Conservation (phyloP, 176 grass and related monocot species). For the Oryza meridionalis region DNA sequence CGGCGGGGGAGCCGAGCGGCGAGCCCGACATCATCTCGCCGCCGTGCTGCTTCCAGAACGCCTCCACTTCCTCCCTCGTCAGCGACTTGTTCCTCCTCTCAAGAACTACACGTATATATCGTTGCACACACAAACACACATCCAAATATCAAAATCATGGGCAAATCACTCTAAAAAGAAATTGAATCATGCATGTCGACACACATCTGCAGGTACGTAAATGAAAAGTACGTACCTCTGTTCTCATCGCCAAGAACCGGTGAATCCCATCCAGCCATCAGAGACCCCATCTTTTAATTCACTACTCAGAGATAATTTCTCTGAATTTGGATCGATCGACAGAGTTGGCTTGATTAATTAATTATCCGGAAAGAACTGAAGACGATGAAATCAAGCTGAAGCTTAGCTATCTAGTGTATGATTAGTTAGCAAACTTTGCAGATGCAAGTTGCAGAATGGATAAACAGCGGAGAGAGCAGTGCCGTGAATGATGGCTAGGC, state of each 20-base stretch:
- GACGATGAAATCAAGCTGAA: background rate
- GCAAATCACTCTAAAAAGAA: background rate
- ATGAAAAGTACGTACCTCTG: constrained; percentile 39
- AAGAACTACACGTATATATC: constrained; percentile 43
- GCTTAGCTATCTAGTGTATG: background rate
- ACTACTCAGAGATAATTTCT: background rate
- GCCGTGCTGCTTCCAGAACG: constrained; percentile 63
- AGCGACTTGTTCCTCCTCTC: constrained; percentile 68
- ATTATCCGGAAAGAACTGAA: background rate
- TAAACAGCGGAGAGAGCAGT: background rate
- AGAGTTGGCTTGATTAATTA: background rate
- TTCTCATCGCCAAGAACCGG: constrained; percentile 38
- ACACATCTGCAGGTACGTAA: background rate
- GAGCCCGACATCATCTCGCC: constrained; percentile 18
- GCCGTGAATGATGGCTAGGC: background rate
- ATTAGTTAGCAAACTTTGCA: background rate
- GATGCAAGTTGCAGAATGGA: background rate
- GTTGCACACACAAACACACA: background rate
- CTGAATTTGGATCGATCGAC: background rate
- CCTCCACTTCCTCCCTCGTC: constrained; percentile 80
- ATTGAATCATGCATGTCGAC: background rate
- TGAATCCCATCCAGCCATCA: constrained; percentile 91
- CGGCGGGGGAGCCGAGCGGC: constrained; percentile 24
- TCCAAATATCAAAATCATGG: background rate
- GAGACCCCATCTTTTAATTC: constrained; percentile 67